These are phyloP conservation scores for Akanthomyces lecanii DNA, from an alignment of 2,329 filamentous ascomycete species.

Conservation along the genomic window DNA sequence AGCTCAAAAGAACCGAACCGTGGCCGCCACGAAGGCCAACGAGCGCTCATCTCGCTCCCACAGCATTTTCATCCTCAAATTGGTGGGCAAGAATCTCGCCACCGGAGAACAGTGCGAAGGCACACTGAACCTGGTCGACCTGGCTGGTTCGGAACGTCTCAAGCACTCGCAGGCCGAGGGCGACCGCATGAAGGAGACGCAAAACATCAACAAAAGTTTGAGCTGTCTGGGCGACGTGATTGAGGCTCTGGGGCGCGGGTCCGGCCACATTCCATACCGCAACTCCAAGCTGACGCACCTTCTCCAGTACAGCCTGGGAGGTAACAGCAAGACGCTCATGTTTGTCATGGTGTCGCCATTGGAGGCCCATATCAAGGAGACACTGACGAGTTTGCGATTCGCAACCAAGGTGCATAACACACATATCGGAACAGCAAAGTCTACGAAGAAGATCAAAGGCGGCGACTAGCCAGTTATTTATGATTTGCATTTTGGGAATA, in stretches of 20 bases:
- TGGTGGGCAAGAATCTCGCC: conserved; percentile 63
- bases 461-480: conserved; percentile 25
- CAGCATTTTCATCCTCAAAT: conserved; percentile 91
- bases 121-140: conserved; percentile 90
- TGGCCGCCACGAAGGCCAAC: conserved; percentile 96
- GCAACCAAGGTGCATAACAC: conserved; percentile 93
- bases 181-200: conserved; percentile 85
- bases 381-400: conserved; percentile 89
- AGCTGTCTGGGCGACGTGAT: conserved; percentile 94
- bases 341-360: conserved; percentile 97
- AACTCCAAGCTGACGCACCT: conserved; percentile 97
- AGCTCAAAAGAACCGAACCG: conserved; percentile 81
- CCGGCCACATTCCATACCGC: conserved; percentile 83
- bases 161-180: conserved; percentile 85
- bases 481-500: conserved; percentile 8
- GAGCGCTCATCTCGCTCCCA: conserved; percentile 91
- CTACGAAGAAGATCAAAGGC: conserved; percentile 57
- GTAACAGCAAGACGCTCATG: conserved; percentile 97
- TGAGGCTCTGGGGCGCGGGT: conserved; percentile 80
- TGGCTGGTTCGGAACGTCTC: conserved; percentile 87
- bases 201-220: conserved; percentile 94
- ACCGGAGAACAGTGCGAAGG: conserved; percentile 86
- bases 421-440: conserved; percentile 85
- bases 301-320: conserved; percentile 88
- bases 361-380: conserved; percentile 86